A percentile compares a stretch with the other conserved stretches of the same genome.
Evolutionary conservation across 495 filamentous ascomycete genomes (phyloP).

Genomic region (Schizothecium vesticola): DNA sequence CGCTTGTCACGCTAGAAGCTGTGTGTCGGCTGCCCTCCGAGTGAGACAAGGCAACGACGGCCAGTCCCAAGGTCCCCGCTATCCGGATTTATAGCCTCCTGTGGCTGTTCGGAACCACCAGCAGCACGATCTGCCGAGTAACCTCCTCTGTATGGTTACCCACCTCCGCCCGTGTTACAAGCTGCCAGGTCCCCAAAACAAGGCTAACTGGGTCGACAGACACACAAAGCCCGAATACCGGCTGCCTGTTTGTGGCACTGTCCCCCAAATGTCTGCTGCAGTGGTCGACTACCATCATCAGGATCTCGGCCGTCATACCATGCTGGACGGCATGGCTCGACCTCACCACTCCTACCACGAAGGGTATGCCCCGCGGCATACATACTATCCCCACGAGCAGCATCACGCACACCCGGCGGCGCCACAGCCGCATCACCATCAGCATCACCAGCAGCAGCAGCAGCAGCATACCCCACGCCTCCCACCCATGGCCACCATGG

Average conservation of each 20-base stretch:
- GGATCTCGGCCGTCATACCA: conserved; percentile 38
- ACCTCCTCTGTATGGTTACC: conserved; percentile 5
- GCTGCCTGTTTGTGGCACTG: conserved; percentile 7
- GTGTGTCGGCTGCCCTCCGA: conserved; percentile 3
- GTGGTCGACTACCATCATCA: conserved; percentile 36
- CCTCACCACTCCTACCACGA: conserved; percentile 38
- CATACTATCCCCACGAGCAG: conserved; percentile 37
- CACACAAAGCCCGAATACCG: conserved; percentile 10
- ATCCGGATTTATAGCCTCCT: conserved; percentile 20
- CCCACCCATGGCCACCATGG: conserved; percentile 29
- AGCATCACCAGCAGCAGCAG: conserved; percentile 16
- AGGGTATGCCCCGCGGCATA: conserved; percentile 35
- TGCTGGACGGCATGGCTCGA: conserved; percentile 45
- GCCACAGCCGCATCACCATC: conserved; percentile 3
- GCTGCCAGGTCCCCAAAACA: conserved; percentile 2
- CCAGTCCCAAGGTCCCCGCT: conserved; percentile 23
- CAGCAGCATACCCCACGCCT: conserved; percentile 22
- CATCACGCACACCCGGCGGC: conserved; percentile 17
- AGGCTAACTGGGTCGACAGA: conserved; percentile 20
- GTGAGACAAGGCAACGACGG: conserved; percentile 19
- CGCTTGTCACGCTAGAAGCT: conserved; percentile 6
- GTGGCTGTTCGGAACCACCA: conserved; percentile 17
- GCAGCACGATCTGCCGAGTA: conserved; percentile 5
- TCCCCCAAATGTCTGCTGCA: conserved; percentile 32
- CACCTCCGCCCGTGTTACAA: conserved; percentile 2